phyloP scores from a whole-genome alignment of 2,329 filamentous ascomycete species.

The Chaetothyriales sp. region DNA sequence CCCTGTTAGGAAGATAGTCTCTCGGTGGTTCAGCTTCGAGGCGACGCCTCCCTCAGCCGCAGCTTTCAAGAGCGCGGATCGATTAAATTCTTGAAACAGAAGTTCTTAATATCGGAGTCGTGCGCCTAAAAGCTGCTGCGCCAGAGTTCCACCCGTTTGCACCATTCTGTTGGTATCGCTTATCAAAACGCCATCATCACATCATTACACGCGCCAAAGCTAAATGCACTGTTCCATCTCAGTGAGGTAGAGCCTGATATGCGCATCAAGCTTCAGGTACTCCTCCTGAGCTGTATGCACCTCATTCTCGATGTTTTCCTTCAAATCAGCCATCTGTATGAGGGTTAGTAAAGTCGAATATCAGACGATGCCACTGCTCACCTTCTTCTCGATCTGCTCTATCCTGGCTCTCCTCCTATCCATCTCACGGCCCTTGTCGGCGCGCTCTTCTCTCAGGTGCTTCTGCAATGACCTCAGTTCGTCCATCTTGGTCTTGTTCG shows the following conservation, averaged over 20 bases:
- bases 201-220: slow-evolving; percentile 6
- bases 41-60: slow-evolving; percentile 12
- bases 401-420: slow-evolving; percentile 85
- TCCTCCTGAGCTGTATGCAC: slow-evolving; percentile 81
- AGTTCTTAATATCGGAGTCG: too few relatives aligned
- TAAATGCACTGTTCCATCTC: slow-evolving; percentile 89
- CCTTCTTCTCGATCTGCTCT: slow-evolving; percentile 98
- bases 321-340: slow-evolving; percentile 81
- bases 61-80: not conserved
- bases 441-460: slow-evolving; percentile 68
- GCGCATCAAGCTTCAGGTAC: slow-evolving; percentile 93
- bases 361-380: slow-evolving; percentile 27
- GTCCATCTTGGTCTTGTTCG: slow-evolving; percentile 80
- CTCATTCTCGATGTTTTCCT: slow-evolving; percentile 93
- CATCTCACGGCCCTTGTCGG: slow-evolving; percentile 79
- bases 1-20: slow-evolving; percentile 42
- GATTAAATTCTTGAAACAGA: not conserved
- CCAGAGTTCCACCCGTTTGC: not conserved
- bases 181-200: not conserved
- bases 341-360: slow-evolving; percentile 13
- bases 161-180: not conserved
- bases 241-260: slow-evolving; percentile 94
- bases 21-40: slow-evolving; percentile 52
- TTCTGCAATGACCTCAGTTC: slow-evolving; percentile 68
- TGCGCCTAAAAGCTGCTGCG: too few relatives aligned